Evolutionary conservation across 768 basidiomycete species (phyloP), one percentile per base, ranked within the genome.

Genomic region (Arthromyces matolae): DNA sequence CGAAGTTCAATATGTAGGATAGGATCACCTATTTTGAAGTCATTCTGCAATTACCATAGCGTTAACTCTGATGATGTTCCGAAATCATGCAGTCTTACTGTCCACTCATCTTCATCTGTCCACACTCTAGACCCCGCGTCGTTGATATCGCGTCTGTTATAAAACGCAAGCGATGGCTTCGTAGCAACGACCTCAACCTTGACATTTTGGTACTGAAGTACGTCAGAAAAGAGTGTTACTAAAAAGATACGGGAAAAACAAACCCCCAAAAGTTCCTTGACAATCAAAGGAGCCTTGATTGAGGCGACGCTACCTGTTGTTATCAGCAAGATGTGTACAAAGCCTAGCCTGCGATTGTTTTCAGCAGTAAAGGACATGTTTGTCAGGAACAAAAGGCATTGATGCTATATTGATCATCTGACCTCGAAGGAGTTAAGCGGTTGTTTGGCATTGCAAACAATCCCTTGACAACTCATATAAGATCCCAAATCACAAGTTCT

Each of bases 291-390:
- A 1, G 84, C 84, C 60, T 97, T 98, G 61, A 98, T 80, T 42
- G 92, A 92, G 0, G 95, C 94, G 8, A 99, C 95, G 60, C 90
- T 93, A n/a, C 95, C 94, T 0, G 92, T 90, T 0, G 88, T 84
- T 50, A 97, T 83, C 31, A 98, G 73, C 4, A 97, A 66, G 35
- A 96, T 80, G 60, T 94, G 86, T 0, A 69, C 73, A 51, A 63
- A 65, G 1, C 73, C 75, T 16, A 69, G 61, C 8, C 54, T 60
- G 34, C 77, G 74, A 50, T 76, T 68, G 7, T 60, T 45, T 43
- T 70, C 64, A 14, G 77, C 71, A 35, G 70, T 59, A 59, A 80
- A 80, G 38, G 52, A 9, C 57, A 53, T 49, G 40, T 27, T 60
- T 33, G 55, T 43, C 32, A 42, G 20, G 32, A 31, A 38, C 31